phyloP scores from a whole-genome alignment of 306 rosid species.

The Boehmeria nivea region DNA sequence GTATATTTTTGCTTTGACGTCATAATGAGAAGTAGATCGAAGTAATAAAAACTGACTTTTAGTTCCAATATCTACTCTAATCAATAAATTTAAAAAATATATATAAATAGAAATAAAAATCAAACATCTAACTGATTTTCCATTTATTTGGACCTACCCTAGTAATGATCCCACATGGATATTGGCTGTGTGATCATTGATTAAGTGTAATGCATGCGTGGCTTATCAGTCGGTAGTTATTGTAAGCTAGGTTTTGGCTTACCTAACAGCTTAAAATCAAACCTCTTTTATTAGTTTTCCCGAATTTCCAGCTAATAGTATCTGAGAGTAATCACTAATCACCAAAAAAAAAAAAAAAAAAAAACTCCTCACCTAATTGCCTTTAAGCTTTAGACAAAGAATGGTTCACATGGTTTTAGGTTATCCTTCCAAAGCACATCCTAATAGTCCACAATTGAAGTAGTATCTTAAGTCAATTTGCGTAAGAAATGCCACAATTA shows the following conservation, averaged over 20 bases:
- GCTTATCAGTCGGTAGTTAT: slow-evolving; percentile 16
- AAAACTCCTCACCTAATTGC: too few species aligned
- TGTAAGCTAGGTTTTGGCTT: background rate
- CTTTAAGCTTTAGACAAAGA: slow-evolving; percentile 17
- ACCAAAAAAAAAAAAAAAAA: background rate
- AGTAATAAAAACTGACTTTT: too few species aligned
- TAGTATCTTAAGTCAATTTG: slow-evolving; percentile 15
- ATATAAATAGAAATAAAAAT: too few species aligned
- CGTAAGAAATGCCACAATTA: slow-evolving; percentile 6
- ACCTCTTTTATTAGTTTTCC: background rate
- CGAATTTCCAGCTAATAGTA: slow-evolving; percentile 18
- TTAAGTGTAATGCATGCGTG: background rate
- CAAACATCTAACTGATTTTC: too few species aligned
- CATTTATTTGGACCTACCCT: slow-evolving; percentile 14
- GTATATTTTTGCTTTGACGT: too few species aligned
- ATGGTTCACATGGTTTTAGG: slow-evolving; percentile 14
- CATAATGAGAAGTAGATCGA: too few species aligned
- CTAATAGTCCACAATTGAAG: slow-evolving; percentile 15
- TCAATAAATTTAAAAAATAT: too few species aligned
- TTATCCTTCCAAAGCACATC: slow-evolving; percentile 20
- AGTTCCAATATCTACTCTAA: too few species aligned
- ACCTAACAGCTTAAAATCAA: slow-evolving; percentile 12
- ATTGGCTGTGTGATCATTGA: too few species aligned
- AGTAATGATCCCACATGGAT: slow-evolving; percentile 5
- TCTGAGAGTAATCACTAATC: background rate